Conservation (phyloP, 768 basidiomycete species). For the Tremella yokohamensis region DNA sequence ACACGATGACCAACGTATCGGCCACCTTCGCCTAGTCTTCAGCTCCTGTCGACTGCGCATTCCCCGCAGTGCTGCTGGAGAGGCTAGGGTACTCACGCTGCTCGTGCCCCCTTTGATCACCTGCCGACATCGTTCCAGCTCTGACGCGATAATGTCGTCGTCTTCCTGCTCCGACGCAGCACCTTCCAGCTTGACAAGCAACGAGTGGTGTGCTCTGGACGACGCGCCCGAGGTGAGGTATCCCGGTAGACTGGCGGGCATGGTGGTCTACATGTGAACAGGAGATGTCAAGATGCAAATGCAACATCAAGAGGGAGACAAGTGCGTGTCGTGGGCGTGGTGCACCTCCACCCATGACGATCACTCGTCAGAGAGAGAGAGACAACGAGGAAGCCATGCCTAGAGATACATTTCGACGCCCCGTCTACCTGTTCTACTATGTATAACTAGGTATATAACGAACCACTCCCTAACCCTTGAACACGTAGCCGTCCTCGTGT, state of each 20-base stretch:
- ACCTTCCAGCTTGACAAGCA: constrained; percentile 31
- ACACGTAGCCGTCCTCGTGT: constrained; percentile 74
- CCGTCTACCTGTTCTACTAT: too few species aligned
- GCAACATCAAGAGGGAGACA: too few species aligned
- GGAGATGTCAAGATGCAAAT: too few species aligned
- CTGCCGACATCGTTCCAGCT: constrained; percentile 15
- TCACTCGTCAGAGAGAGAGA: too few species aligned
- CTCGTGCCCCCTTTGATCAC: constrained; percentile 14
- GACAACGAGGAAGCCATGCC: too few species aligned
- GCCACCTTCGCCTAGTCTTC: constrained; percentile 22
- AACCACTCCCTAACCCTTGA: constrained; percentile 49
- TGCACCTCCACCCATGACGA: too few species aligned
- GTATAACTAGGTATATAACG: too few species aligned
- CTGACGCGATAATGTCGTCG: constrained; percentile 23
- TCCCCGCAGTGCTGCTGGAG: too few species aligned
- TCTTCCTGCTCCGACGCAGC: constrained; percentile 29
- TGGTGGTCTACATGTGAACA: too few species aligned
- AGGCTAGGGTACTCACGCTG: constrained; percentile 14
- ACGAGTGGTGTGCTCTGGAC: constrained; percentile 40
- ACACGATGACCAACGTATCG: constrained; percentile 34
- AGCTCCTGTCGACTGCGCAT: too few species aligned
- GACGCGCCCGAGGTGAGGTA: constrained; percentile 43
- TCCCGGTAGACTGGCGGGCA: constrained; percentile 20
- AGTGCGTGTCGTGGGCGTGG: too few species aligned
- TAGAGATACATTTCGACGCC: too few species aligned